Evolutionary conservation across 2,329 filamentous ascomycete species (phyloP).

Genomic region (Chalara sp.): DNA sequence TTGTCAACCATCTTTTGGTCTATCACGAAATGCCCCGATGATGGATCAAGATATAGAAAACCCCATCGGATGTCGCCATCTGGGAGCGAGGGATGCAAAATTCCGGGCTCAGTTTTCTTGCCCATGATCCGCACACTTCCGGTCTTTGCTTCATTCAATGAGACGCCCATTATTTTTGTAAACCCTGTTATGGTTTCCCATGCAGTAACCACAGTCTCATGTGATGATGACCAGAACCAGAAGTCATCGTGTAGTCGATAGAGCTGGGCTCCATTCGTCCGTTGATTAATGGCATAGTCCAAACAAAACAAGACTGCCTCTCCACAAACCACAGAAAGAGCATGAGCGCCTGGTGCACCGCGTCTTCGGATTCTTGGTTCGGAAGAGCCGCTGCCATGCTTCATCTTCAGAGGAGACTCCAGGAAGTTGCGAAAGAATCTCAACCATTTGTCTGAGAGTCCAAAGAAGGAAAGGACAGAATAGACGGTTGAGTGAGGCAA

Average conservation of each 20-base stretch:
- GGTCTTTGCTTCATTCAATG: constrained; percentile 52
- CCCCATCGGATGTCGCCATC: constrained; percentile 50
- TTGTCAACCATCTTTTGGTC: constrained; percentile 46
- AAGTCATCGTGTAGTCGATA: constrained; percentile 61
- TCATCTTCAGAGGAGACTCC: constrained; percentile 52
- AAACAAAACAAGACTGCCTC: constrained; percentile 58
- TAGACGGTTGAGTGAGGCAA: constrained; percentile 55
- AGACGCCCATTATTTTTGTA: constrained; percentile 45
- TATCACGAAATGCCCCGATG: constrained; percentile 44
- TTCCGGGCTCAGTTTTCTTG: constrained; percentile 9
- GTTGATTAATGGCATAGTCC: constrained; percentile 57
- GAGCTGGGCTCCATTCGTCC: constrained; percentile 44
- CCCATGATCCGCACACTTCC: constrained; percentile 39
- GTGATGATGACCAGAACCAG: constrained; percentile 56
- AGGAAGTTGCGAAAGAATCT: constrained; percentile 55
- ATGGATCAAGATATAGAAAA: constrained; percentile 45
- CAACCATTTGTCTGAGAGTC: constrained; percentile 49
- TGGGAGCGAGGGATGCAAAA: constrained; percentile 33
- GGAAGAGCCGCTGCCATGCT: constrained; percentile 39
- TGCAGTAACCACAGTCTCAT: constrained; percentile 44
- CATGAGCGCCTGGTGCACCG: constrained; percentile 54
- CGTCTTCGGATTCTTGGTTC: constrained; percentile 40
- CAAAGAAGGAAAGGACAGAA: constrained; percentile 50
- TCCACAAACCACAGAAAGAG: constrained; percentile 51
- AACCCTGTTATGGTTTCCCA: constrained; percentile 55